These are phyloP conservation scores for Anthoceros angustus DNA, from an alignment of 225 moss, liverwort and hornwort species.

Conservation along the genomic window DNA sequence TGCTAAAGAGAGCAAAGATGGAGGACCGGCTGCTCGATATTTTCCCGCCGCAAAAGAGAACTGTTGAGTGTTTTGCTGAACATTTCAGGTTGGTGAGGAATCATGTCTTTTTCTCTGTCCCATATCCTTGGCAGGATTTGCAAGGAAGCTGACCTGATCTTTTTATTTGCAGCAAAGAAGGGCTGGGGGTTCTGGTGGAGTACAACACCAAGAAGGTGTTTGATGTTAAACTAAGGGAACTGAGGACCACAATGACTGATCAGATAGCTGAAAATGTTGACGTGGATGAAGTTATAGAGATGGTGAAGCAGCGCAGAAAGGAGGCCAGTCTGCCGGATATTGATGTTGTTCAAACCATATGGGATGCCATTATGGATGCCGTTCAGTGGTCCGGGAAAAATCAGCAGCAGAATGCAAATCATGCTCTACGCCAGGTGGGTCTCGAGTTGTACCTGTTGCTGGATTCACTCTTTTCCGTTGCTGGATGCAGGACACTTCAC, in stretches of 20 bases:
- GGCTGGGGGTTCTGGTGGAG: constrained; percentile 68
- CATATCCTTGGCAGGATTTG: neutral
- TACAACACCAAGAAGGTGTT: constrained; percentile 96
- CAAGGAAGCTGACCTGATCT: neutral
- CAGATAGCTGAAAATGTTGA: constrained; percentile 71
- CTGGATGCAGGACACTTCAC: neutral
- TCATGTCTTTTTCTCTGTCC: no score
- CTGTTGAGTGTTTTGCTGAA: constrained; percentile 77
- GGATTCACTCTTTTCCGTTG: neutral
- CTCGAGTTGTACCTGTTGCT: neutral
- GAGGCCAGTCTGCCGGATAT: constrained; percentile 73
- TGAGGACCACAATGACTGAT: constrained; percentile 60
- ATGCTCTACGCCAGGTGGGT: constrained; percentile 66
- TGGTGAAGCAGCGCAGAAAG: constrained; percentile 69
- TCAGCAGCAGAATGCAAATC: constrained; percentile 86
- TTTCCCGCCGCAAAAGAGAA: constrained; percentile 90
- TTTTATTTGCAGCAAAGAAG: constrained; percentile 51
- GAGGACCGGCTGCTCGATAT: constrained; percentile 83
- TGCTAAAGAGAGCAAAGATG: constrained; percentile 96
- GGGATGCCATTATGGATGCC: constrained; percentile 95
- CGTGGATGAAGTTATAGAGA: constrained; percentile 70
- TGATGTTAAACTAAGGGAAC: constrained; percentile 82
- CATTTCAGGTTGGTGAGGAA: constrained; percentile 53
- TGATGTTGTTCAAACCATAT: constrained; percentile 82
- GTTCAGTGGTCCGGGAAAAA: constrained; percentile 98